Evolutionary conservation across 208 protist species (phyloP).

Genomic region (Trypanosoma mega): DNA sequence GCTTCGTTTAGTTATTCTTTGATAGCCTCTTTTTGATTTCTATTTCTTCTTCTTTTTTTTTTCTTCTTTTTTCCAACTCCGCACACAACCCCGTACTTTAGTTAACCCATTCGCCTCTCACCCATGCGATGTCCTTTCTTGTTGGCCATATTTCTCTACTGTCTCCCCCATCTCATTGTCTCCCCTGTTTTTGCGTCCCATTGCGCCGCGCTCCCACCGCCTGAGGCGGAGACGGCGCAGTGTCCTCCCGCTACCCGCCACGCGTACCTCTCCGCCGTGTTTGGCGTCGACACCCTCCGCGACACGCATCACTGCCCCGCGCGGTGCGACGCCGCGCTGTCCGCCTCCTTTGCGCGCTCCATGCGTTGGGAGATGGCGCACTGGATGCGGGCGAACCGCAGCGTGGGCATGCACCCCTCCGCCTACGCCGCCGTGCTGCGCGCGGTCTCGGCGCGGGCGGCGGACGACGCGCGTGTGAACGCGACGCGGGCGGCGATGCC

Average conservation of each 20-base stretch:
- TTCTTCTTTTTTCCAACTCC: background rate
- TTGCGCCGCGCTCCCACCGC: background rate
- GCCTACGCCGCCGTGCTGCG: slow-evolving; percentile 21
- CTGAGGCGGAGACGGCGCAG: background rate
- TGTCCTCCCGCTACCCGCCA: slow-evolving; percentile 2
- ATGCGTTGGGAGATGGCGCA: slow-evolving; percentile 33
- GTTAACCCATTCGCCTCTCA: no score
- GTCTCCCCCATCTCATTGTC: background rate
- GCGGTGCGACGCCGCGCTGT: slow-evolving; percentile 7
- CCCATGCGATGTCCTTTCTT: no score
- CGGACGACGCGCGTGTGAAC: slow-evolving; percentile 25
- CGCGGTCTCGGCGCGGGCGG: slow-evolving; percentile 17
- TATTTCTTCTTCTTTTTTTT: slow-evolving; percentile 1
- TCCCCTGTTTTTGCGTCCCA: background rate
- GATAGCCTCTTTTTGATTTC: background rate
- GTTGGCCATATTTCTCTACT: background rate
- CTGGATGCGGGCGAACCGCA: slow-evolving; percentile 32
- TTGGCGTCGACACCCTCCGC: slow-evolving; percentile 7
- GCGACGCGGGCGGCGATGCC: slow-evolving; percentile 27
- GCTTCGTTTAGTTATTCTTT: background rate
- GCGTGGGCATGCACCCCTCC: slow-evolving; percentile 36
- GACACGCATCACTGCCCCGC: slow-evolving; percentile 12
- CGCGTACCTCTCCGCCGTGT: slow-evolving; percentile 5
- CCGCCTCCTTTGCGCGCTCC: slow-evolving; percentile 2
- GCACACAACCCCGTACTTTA: no score